phyloP scores from a whole-genome alignment of 2,329 filamentous ascomycete genomes.

The Myriosclerotinia curreyana region DNA sequence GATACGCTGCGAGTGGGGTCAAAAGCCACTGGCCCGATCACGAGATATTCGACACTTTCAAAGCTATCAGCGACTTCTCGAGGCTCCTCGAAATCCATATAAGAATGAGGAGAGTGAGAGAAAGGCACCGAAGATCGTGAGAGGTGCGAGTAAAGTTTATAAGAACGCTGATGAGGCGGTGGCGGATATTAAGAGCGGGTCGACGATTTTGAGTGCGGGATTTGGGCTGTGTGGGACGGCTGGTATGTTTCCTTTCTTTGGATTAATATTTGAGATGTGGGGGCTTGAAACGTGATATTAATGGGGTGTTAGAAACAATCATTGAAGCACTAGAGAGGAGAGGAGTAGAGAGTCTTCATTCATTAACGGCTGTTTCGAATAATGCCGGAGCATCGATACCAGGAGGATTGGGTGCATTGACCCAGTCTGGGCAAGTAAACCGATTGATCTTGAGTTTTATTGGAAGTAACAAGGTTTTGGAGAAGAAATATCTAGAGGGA shows the following conservation, averaged over 20 bases:
- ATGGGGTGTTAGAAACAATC: constrained; percentile 54
- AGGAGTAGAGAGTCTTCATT: constrained; percentile 51
- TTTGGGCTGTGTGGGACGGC: constrained; percentile 51
- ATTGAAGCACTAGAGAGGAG: constrained; percentile 63
- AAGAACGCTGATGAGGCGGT: constrained; percentile 26
- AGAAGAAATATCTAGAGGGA: constrained; percentile 70
- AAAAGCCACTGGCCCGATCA: constrained; percentile 10
- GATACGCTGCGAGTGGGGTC: constrained; percentile 10
- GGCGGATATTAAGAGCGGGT: constrained; percentile 49
- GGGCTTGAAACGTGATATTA: not conserved
- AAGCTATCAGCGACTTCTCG: constrained; percentile 13
- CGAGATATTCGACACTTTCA: constrained; percentile 21
- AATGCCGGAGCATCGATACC: constrained; percentile 70
- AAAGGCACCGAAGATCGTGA: constrained; percentile 21
- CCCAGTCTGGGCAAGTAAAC: constrained; percentile 64
- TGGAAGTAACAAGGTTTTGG: constrained; percentile 71
- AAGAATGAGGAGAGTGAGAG: constrained; percentile 4
- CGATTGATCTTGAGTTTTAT: constrained; percentile 73
- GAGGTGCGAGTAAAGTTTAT: constrained; percentile 25
- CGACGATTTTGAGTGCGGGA: constrained; percentile 69
- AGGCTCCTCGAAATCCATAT: constrained; percentile 20
- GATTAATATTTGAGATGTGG: no score
- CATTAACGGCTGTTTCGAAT: constrained; percentile 73
- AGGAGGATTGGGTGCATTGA: constrained; percentile 64
- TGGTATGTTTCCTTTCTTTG: not conserved